phyloP scores from a whole-genome alignment of 371 early-diverging fungal species.

The Mucor ambiguus region DNA sequence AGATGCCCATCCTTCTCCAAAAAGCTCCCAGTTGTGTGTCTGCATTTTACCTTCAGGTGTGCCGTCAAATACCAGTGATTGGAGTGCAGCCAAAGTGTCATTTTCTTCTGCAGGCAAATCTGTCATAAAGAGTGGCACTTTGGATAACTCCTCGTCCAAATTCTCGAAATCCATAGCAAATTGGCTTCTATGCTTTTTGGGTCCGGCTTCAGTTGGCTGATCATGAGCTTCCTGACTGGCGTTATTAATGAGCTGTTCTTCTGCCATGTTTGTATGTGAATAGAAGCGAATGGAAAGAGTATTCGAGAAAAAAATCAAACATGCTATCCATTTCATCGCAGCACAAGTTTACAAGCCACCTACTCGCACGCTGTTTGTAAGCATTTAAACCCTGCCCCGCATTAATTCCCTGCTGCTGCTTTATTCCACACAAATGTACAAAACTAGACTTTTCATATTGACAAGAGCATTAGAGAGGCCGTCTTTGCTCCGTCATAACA shows the following conservation, averaged over 20 bases:
- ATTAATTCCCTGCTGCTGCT: not conserved
- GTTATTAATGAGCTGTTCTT: not conserved
- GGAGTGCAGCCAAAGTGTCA: constrained; percentile 80
- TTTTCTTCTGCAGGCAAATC: constrained; percentile 79
- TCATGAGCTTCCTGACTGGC: not conserved
- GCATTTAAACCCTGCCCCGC: constrained; percentile 1
- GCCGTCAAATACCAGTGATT: constrained; percentile 90
- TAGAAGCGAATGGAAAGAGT: not conserved
- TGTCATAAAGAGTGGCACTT: constrained; percentile 94
- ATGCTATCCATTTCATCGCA: not conserved
- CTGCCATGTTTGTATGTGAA: not conserved
- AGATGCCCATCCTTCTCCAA: not conserved
- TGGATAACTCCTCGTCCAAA: constrained; percentile 63
- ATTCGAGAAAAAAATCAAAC: not conserved
- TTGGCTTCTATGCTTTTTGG: constrained; percentile 28
- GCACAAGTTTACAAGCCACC: constrained; percentile 6
- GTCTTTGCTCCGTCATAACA: not conserved
- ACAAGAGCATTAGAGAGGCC: constrained; percentile 3
- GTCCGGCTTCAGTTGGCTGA: constrained; percentile 20
- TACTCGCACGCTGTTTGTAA: not conserved
- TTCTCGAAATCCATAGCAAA: constrained; percentile 52
- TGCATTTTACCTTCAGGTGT: constrained; percentile 85
- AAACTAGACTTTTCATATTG: constrained; percentile 4
- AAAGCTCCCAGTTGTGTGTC: not conserved
- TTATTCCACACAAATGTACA: constrained; percentile 7